phyloP scores from a whole-genome alignment of 352 stramenopile genomes.

The Phytophthora sp. region DNA sequence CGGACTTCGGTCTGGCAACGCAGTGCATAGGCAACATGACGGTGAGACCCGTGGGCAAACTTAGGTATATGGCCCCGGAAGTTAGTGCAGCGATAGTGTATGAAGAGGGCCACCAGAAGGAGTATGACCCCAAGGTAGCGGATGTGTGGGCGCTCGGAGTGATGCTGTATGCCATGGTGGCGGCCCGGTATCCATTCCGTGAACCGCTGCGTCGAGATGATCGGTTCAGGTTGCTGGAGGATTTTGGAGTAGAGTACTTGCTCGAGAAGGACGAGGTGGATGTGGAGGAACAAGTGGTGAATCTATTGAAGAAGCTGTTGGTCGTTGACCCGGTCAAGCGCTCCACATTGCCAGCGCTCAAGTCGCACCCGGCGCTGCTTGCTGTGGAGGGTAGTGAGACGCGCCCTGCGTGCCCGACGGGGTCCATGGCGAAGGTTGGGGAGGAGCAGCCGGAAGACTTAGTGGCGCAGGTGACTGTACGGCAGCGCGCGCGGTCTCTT shows the following conservation, averaged over 20 bases:
- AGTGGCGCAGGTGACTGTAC: conserved; percentile 2
- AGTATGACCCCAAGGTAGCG: conserved; percentile 67
- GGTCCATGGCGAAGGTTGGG: background rate
- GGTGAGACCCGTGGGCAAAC: conserved; percentile 69
- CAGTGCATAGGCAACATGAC: conserved; percentile 28
- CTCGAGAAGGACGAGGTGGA: conserved; percentile 74
- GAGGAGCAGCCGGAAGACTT: conserved; percentile 10
- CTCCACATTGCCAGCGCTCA: conserved; percentile 45
- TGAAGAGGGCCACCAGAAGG: conserved; percentile 22
- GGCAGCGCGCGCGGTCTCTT: conserved; percentile 29
- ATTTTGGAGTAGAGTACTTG: conserved; percentile 70
- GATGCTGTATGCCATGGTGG: conserved; percentile 80
- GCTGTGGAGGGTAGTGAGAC: conserved; percentile 10
- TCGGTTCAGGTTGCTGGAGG: conserved; percentile 60
- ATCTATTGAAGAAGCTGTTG: conserved; percentile 64
- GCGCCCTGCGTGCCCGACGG: conserved; percentile 10
- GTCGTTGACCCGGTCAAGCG: conserved; percentile 55
- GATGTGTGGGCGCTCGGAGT: conserved; percentile 87
- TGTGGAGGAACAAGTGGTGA: conserved; percentile 47
- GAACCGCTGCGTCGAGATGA: conserved; percentile 60
- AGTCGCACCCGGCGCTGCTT: conserved; percentile 48
- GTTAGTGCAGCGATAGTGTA: conserved; percentile 39
- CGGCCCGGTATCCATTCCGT: conserved; percentile 66
- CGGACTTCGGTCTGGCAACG: conserved; percentile 81
- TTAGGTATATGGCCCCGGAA: conserved; percentile 85